phyloP scores from a whole-genome alignment of 1,284 basidiomycete species.

The Boletus mariae region DNA sequence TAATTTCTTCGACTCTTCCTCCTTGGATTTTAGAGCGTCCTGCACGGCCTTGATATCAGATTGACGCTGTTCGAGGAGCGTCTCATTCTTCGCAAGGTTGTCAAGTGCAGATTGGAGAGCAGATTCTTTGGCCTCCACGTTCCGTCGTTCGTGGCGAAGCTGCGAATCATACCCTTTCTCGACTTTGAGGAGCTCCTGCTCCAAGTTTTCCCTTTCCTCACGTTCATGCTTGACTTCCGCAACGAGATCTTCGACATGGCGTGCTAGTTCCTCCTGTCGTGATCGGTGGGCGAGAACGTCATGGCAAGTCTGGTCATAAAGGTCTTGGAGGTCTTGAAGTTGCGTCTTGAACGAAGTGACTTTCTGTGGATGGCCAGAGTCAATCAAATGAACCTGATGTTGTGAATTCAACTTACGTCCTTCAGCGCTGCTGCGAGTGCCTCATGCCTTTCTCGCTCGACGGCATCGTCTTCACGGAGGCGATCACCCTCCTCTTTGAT shows the following conservation, averaged over 20 bases:
- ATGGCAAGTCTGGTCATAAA: conserved; percentile 56
- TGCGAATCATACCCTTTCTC: conserved; percentile 59
- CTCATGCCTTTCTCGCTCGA: conserved; percentile 70
- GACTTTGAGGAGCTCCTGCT: conserved; percentile 51
- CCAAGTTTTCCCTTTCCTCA: conserved; percentile 51
- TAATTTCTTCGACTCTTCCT: conserved; percentile 56
- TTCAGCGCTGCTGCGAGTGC: conserved; percentile 72
- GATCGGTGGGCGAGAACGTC: conserved; percentile 60
- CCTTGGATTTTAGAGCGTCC: conserved; percentile 60
- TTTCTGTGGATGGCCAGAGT: conserved; percentile 49
- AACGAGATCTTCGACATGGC: conserved; percentile 73
- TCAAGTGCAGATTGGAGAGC: conserved; percentile 58
- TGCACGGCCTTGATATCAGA: conserved; percentile 76
- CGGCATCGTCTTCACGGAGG: conserved; percentile 61
- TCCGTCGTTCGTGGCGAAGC: conserved; percentile 54
- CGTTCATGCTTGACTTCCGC: conserved; percentile 58
- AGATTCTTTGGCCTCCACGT: conserved; percentile 64
- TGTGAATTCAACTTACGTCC: conserved; percentile 49
- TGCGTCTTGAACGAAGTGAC: conserved; percentile 56
- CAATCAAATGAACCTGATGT: background rate
- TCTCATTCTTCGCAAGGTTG: conserved; percentile 60
- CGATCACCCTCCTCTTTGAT: conserved; percentile 48
- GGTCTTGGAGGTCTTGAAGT: conserved; percentile 56
- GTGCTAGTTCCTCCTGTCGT: conserved; percentile 72
- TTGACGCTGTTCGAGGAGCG: conserved; percentile 63